phyloP scores from a whole-genome alignment of 2,329 filamentous ascomycete species.

The Paecilomyces sp. region DNA sequence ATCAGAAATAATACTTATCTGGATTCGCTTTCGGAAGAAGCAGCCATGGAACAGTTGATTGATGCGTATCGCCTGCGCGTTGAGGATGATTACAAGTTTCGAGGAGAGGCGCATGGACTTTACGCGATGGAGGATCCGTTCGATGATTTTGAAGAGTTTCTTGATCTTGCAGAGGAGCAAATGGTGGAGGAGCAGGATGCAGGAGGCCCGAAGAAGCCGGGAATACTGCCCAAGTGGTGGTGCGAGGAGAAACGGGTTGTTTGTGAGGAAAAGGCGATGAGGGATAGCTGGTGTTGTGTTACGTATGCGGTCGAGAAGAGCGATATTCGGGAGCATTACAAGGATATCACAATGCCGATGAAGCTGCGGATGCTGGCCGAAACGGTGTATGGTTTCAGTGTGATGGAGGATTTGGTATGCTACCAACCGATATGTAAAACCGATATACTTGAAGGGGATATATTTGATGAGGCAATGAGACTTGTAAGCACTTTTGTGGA shows the following conservation, averaged over 20 bases:
- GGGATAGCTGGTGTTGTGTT: conserved; percentile 22
- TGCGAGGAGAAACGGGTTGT: conserved; percentile 25
- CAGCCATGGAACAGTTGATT: conserved; percentile 15
- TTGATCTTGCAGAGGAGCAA: conserved; percentile 20
- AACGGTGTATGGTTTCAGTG: conserved; percentile 23
- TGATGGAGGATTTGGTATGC: not conserved
- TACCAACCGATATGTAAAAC: not conserved
- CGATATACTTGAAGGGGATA: not conserved
- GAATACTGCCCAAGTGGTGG: conserved; percentile 43
- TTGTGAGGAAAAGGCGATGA: conserved; percentile 32
- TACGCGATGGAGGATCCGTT: conserved; percentile 20
- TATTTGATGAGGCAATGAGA: not conserved
- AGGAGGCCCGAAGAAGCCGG: conserved; percentile 15
- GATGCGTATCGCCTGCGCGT: conserved; percentile 23
- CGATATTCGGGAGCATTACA: conserved; percentile 38
- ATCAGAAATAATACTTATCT: conserved; percentile 14
- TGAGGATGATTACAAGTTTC: conserved; percentile 13
- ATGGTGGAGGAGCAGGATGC: conserved; percentile 28
- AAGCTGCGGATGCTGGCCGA: conserved; percentile 46
- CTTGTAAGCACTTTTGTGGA: not conserved
- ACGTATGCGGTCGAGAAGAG: conserved; percentile 21
- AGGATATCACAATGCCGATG: conserved; percentile 40
- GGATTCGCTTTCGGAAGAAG: conserved; percentile 13
- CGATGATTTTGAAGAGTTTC: conserved; percentile 30
- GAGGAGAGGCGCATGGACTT: conserved; percentile 12